phyloP scores from a whole-genome alignment of 805 yeast species.

The Yarrowia porcina region DNA sequence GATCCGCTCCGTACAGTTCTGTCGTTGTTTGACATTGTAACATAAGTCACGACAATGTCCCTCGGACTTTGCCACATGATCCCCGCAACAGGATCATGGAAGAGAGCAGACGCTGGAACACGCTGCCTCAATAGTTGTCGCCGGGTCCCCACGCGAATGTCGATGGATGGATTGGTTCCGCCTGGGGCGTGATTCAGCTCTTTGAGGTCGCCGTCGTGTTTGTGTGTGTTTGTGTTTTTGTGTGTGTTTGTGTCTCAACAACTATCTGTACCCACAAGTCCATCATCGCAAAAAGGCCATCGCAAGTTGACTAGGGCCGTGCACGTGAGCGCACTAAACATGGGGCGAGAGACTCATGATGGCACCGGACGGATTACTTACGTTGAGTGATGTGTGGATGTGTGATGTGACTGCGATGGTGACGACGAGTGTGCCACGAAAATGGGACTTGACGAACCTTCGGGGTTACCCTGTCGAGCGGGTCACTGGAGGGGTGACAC shows the following conservation, averaged over 20 bases:
- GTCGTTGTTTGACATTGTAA: too few species aligned
- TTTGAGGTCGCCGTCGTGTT: background rate
- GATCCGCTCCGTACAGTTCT: too few species aligned
- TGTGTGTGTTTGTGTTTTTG: background rate
- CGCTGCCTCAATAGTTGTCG: too few species aligned
- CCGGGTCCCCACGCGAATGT: too few species aligned
- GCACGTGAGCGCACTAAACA: background rate
- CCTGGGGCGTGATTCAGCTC: too few species aligned
- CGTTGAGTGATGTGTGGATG: conserved; percentile 8
- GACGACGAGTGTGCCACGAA: conserved; percentile 11
- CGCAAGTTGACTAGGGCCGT: background rate
- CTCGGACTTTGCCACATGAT: too few species aligned
- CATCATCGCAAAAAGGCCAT: background rate
- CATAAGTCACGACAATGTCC: too few species aligned
- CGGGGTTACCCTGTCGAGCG: background rate
- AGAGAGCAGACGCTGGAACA: too few species aligned
- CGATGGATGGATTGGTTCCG: too few species aligned
- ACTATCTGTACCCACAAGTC: background rate
- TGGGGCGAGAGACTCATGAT: background rate
- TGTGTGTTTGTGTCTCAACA: conserved; percentile 8
- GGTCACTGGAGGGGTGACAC: too few species aligned
- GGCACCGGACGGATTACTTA: conserved; percentile 16
- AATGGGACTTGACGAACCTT: conserved; percentile 18
- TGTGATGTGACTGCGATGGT: background rate
- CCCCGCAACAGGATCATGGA: too few species aligned